phyloP scores from a whole-genome alignment of 139 green algal species.

The Medakamo hakoo region DNA sequence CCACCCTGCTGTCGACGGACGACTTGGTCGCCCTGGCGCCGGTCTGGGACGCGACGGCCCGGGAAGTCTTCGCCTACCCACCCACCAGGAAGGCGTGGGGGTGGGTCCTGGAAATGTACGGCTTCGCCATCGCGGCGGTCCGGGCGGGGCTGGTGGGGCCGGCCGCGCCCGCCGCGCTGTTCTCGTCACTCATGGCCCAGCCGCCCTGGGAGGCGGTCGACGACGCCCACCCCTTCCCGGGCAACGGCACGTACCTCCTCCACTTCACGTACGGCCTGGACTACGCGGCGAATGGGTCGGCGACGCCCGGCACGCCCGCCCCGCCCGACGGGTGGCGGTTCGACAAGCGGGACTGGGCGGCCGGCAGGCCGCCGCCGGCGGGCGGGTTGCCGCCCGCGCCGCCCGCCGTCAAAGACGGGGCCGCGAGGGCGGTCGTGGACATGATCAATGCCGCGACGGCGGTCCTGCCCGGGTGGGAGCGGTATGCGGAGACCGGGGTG shows the following conservation, averaged over 20 bases:
- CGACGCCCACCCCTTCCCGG: conserved; percentile 33
- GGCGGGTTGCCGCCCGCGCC: conserved; percentile 6
- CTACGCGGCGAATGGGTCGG: conserved; percentile 26
- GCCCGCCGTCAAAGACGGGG: background rate
- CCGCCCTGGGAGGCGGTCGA: conserved; percentile 87
- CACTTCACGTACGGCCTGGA: conserved; percentile 97
- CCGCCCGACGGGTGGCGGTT: conserved; percentile 85
- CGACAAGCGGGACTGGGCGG: conserved; percentile 79
- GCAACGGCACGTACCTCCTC: conserved; percentile 66
- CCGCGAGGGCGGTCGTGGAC: background rate
- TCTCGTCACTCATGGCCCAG: conserved; percentile 42
- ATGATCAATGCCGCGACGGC: background rate
- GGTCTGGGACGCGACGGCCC: conserved; percentile 76
- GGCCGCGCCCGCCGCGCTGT: background rate
- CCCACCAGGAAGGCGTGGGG: conserved; percentile 32
- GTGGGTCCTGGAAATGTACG: conserved; percentile 91
- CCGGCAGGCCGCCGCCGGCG: conserved; percentile 34
- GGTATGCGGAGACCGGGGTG: background rate
- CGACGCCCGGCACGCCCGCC: conserved; percentile 14
- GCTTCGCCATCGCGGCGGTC: conserved; percentile 62
- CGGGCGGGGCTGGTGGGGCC: background rate
- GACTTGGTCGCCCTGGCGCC: conserved; percentile 61
- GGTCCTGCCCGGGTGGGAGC: background rate
- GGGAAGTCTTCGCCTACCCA: conserved; percentile 77
- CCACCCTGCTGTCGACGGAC: conserved; percentile 57